These are phyloP conservation scores for Syzygium jambos DNA, from an alignment of 345 rosid species.

Conservation along the genomic window DNA sequence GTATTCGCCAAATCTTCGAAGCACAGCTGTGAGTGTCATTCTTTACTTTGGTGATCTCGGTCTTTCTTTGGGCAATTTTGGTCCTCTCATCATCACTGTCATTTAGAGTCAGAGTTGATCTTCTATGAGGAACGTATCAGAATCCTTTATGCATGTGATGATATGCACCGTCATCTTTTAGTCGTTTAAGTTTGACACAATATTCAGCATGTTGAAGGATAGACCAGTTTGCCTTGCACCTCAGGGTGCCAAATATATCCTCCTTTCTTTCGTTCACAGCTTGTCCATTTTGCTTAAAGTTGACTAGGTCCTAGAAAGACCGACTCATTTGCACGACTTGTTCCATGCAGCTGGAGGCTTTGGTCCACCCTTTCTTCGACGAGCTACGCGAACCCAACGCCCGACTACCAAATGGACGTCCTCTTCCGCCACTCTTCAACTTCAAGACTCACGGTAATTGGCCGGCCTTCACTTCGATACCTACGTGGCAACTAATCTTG, in stretches of 20 bases:
- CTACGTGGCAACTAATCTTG: too few species aligned
- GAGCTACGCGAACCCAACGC: conserved; percentile 80
- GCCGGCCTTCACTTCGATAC: not conserved
- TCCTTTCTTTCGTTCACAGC: not conserved
- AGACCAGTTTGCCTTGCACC: not conserved
- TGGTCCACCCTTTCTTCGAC: conserved; percentile 94
- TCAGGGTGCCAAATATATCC: not conserved
- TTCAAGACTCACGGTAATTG: conserved; percentile 73
- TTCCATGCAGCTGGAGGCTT: conserved; percentile 56
- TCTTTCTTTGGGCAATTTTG: not conserved
- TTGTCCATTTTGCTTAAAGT: not conserved
- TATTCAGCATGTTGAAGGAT: not conserved
- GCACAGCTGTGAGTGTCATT: conserved; percentile 68
- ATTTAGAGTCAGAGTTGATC: not conserved
- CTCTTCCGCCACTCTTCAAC: conserved; percentile 94
- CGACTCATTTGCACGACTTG: not conserved
- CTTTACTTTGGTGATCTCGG: not conserved
- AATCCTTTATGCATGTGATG: not conserved
- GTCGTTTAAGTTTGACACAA: not conserved
- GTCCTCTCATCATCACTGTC: not conserved
- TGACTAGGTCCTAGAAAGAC: not conserved
- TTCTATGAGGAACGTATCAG: not conserved
- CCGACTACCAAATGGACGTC: conserved; percentile 79
- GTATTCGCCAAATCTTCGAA: conserved; percentile 91
- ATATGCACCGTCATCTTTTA: not conserved